A percentile compares a stretch with the other conserved stretches of the same genome.
Conservation (phyloP, 2,329 filamentous ascomycete species). For the Sporothrix inflata region DNA sequence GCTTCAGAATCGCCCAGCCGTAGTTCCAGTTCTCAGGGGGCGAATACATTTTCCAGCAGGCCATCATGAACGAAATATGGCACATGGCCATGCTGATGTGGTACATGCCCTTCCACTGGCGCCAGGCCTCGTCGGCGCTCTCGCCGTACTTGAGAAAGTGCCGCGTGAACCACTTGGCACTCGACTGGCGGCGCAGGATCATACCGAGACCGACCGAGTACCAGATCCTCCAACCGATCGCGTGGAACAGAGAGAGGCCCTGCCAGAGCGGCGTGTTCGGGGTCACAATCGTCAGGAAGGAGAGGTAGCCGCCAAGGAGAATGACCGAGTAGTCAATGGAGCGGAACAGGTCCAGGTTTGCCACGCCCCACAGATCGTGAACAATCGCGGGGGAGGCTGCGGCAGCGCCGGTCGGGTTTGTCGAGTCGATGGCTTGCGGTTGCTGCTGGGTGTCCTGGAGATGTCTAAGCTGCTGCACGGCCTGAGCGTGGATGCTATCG, state of each 20-base stretch:
- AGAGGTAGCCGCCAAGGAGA: slow-evolving; percentile 75
- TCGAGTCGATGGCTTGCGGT: neutral
- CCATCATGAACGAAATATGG: slow-evolving; percentile 84
- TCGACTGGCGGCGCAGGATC: slow-evolving; percentile 83
- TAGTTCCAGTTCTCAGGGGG: slow-evolving; percentile 85
- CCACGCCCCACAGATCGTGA: slow-evolving; percentile 80
- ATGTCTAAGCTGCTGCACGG: slow-evolving; percentile 23
- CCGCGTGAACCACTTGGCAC: slow-evolving; percentile 90
- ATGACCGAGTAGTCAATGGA: slow-evolving; percentile 82
- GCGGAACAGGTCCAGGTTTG: slow-evolving; percentile 86
- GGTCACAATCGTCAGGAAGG: slow-evolving; percentile 72
- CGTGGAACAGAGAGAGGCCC: slow-evolving; percentile 78
- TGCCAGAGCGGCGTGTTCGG: slow-evolving; percentile 77
- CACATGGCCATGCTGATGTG: slow-evolving; percentile 91
- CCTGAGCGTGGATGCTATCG: neutral
- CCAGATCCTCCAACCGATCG: slow-evolving; percentile 84
- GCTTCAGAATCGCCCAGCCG: slow-evolving; percentile 81
- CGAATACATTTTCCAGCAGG: slow-evolving; percentile 95
- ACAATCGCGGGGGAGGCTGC: slow-evolving; percentile 63
- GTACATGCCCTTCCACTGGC: slow-evolving; percentile 96
- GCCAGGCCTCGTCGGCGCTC: slow-evolving; percentile 87
- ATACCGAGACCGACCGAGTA: slow-evolving; percentile 86
- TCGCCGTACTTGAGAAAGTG: slow-evolving; percentile 98
- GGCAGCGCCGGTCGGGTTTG: neutral
- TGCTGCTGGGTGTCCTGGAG: slow-evolving; percentile 19